Conservation (phyloP, 2,329 filamentous ascomycete genomes). For the Xylaria sp. region DNA sequence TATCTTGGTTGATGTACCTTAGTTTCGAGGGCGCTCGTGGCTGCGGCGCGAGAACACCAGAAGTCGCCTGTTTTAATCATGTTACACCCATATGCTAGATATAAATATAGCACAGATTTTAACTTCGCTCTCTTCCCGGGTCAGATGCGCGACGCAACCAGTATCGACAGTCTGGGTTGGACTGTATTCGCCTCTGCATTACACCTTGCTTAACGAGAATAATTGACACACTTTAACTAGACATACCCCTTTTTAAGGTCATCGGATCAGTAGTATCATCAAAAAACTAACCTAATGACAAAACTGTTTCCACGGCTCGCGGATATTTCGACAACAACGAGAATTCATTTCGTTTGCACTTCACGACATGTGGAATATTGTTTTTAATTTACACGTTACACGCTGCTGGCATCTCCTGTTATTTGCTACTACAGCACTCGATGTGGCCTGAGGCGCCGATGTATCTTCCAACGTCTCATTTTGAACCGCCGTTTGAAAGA, state of each 20-base stretch:
- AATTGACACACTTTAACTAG: not conserved
- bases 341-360: not conserved
- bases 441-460: not conserved
- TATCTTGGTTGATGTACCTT: not conserved
- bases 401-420: conserved; percentile 1
- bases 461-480: not conserved
- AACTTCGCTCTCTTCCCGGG: not conserved
- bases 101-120: not conserved
- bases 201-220: not conserved
- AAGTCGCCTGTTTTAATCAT: not conserved
- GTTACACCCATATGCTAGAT: not conserved
- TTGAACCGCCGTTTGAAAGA: not conserved
- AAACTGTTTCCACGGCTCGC: not conserved
- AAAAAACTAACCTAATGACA: not conserved
- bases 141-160: not conserved
- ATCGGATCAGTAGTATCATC: not conserved
- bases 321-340: not conserved
- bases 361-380: not conserved
- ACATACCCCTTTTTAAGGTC: not conserved
- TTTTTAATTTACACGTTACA: not conserved
- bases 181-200: not conserved
- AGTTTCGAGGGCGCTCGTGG: not conserved
- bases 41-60: not conserved
- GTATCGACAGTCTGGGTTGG: not conserved
- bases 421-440: conserved; percentile 13